A percentile compares a stretch with the other conserved stretches of the same genome.
These are phyloP conservation scores for Yamagishiella unicocca DNA, from an alignment of 139 green algal genomes.

Conservation along the genomic window DNA sequence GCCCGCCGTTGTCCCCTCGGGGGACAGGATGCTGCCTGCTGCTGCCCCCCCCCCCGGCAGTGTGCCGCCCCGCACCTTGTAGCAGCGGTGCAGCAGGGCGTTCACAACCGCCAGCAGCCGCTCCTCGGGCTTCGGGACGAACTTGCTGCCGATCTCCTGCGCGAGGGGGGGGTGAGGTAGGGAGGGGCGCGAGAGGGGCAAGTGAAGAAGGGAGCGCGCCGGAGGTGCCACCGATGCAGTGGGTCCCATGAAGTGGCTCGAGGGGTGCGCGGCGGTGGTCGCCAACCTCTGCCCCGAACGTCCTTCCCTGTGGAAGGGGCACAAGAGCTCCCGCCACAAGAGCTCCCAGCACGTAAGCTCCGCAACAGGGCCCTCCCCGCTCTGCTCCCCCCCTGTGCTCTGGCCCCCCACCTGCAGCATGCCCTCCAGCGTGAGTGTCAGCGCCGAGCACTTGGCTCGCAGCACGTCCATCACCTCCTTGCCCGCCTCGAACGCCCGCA, in stretches of 20 bases:
- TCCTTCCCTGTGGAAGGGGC: too few relatives aligned
- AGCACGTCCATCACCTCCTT: constrained; percentile 88
- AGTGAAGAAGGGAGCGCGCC: neutral
- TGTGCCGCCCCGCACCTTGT: constrained; percentile 74
- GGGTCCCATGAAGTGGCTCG: too few relatives aligned
- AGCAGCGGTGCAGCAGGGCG: constrained; percentile 94
- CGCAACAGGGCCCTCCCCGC: too few relatives aligned
- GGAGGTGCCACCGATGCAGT: too few relatives aligned
- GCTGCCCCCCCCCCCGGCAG: too few relatives aligned
- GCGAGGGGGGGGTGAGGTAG: neutral
- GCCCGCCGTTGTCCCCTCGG: too few relatives aligned
- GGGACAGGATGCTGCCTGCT: too few relatives aligned
- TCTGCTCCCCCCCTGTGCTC: constrained; percentile 33
- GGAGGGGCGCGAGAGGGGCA: neutral
- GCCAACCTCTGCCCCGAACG: too few relatives aligned
- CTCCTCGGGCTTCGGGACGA: constrained; percentile 92
- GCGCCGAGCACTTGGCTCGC: constrained; percentile 63
- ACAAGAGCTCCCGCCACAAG: too few relatives aligned
- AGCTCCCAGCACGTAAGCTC: too few relatives aligned
- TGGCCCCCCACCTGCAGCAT: constrained; percentile 60
- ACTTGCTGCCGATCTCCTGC: constrained; percentile 80
- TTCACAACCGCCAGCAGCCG: constrained; percentile 94
- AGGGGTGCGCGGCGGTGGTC: too few relatives aligned
- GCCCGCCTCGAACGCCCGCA: constrained; percentile 64
- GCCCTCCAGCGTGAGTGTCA: constrained; percentile 62